These are phyloP conservation scores for Mycena floridula DNA, from an alignment of 768 basidiomycete genomes.

Conservation along the genomic window DNA sequence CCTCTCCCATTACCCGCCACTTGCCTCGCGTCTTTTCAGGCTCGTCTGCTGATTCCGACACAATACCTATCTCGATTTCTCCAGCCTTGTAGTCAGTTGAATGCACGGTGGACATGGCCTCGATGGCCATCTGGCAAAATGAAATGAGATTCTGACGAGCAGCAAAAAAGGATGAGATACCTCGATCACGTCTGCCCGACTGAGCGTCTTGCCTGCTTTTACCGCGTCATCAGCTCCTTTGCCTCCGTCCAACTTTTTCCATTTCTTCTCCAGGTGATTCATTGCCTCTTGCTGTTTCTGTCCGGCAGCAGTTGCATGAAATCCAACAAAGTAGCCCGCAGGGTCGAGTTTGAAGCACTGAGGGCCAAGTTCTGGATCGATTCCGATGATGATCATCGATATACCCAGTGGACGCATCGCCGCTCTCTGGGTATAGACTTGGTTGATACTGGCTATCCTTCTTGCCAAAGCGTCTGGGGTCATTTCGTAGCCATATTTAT, in stretches of 20 bases:
- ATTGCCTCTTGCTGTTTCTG: constrained; percentile 98
- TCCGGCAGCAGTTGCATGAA: constrained; percentile 94
- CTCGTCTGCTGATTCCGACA: constrained; percentile 73
- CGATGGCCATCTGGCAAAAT: constrained; percentile 77
- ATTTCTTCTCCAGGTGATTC: constrained; percentile 98
- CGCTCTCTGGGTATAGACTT: constrained; percentile 96
- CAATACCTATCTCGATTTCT: constrained; percentile 95
- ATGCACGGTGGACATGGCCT: constrained; percentile 89
- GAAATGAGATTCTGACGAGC: constrained; percentile 1
- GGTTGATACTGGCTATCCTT: constrained; percentile 94
- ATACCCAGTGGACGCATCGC: constrained; percentile 97
- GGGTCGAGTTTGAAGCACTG: constrained; percentile 98
- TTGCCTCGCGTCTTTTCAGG: constrained; percentile 60
- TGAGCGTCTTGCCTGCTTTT: constrained; percentile 67
- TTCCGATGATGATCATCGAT: constrained; percentile 92
- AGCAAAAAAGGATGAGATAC: constrained; percentile 32
- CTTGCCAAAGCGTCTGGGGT: constrained; percentile 95
- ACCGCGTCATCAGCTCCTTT: constrained; percentile 74
- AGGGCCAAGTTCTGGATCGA: constrained; percentile 88
- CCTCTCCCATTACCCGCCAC: constrained; percentile 76
- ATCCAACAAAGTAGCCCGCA: constrained; percentile 97
- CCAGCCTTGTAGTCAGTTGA: constrained; percentile 94
- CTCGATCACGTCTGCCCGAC: constrained; percentile 83
- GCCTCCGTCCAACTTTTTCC: constrained; percentile 88
- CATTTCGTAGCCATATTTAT: constrained; percentile 98